Evolutionary conservation across 768 basidiomycete species (phyloP).

Genomic region (Tephrocybe sp.): DNA sequence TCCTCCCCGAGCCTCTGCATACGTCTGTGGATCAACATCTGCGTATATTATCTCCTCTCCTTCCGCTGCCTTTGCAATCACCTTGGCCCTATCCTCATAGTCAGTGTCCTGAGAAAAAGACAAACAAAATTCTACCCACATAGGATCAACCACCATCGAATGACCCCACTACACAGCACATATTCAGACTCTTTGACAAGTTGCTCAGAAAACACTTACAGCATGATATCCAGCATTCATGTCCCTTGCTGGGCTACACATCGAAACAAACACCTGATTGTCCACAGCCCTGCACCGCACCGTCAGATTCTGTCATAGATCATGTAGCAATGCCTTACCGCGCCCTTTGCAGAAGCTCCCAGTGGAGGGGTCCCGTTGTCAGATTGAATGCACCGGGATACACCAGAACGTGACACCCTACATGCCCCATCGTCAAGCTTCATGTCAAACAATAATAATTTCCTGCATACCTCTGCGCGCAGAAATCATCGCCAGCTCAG

Average conservation of each 20-base stretch:
- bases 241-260: constrained; percentile 95
- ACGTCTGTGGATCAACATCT: constrained; percentile 50
- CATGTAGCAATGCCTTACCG: constrained; percentile 47
- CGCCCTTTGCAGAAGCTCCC: constrained; percentile 87
- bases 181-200: background rate
- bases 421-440: background rate
- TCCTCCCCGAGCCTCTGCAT: constrained; percentile 68
- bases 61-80: constrained; percentile 73
- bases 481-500: constrained; percentile 88
- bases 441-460: background rate
- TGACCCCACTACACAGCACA: constrained; percentile 70
- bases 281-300: constrained; percentile 74
- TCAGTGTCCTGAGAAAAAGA: background rate
- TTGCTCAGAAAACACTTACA: constrained; percentile 37
- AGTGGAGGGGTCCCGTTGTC: constrained; percentile 94
- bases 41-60: constrained; percentile 76
- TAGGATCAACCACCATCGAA: constrained; percentile 87
- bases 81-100: constrained; percentile 55
- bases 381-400: constrained; percentile 96
- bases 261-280: constrained; percentile 93
- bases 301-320: background rate
- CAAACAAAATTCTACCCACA: constrained; percentile 46
- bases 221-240: constrained; percentile 84
- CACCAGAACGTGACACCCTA: constrained; percentile 84
- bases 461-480: constrained; percentile 69